Evolutionary conservation across 192 early-diverging fungal genomes (phyloP).

Genomic region (Linnemannia schmuckeri): DNA sequence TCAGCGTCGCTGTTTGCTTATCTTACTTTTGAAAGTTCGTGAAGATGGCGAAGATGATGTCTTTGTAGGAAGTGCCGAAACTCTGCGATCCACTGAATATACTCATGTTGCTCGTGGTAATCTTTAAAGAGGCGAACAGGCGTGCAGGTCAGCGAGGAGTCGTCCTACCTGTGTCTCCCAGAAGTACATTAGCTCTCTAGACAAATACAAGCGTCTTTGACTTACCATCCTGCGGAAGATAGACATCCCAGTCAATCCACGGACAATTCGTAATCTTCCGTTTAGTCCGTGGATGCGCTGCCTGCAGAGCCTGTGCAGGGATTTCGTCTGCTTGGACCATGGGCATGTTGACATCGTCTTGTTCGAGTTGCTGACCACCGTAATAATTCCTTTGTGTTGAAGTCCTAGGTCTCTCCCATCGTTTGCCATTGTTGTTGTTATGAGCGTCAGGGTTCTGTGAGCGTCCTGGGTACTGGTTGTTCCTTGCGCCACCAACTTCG

Average conservation of each 20-base stretch:
- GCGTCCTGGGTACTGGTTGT: constrained; percentile 40
- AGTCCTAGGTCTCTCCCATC: constrained; percentile 28
- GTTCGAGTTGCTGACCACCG: background rate
- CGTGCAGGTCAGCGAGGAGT: background rate
- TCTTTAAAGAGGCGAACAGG: constrained; percentile 8
- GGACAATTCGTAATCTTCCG: constrained; percentile 22
- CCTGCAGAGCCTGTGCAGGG: constrained; percentile 23
- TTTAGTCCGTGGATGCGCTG: background rate
- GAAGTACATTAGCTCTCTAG: no score
- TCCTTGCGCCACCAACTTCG: constrained; percentile 24
- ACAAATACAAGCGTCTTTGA: background rate
- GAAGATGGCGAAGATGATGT: background rate
- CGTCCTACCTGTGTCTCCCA: background rate
- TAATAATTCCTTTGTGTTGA: background rate
- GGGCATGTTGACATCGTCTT: constrained; percentile 13
- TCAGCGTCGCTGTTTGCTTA: no score
- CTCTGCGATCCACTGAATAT: constrained; percentile 33
- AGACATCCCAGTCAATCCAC: constrained; percentile 45
- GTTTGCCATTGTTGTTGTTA: constrained; percentile 16
- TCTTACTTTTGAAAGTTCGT: constrained; percentile 20
- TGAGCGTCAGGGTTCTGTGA: constrained; percentile 31
- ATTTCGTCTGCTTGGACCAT: constrained; percentile 45
- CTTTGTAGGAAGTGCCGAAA: constrained; percentile 23
- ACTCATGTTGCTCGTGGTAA: constrained; percentile 38
- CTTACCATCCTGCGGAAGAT: constrained; percentile 41